Base-by-base conservation (phyloP, 495 filamentous ascomycete species). In the Penicillium macrosclerotiorum region DNA sequence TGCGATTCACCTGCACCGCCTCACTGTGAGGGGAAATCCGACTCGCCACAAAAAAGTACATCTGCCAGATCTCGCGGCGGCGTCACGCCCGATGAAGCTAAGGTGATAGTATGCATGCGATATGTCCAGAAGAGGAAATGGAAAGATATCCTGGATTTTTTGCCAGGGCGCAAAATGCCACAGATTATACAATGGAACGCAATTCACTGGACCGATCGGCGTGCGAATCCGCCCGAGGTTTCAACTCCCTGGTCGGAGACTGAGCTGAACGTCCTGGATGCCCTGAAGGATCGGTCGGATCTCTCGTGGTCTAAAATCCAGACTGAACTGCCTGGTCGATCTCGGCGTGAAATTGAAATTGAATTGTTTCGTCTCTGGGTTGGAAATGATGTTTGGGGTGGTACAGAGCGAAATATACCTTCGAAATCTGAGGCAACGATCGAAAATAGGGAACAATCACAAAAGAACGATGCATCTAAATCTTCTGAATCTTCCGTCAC, bases 311-410 rank as follows among this genome's bases (percentile, higher is more conserved):
- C 41, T 50, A 44, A 43, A 17, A 63, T 74, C 12, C 59, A 54
- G 25, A 36, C 42, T 13, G 45, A 52, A 17, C 42, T 74, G 8
- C 64, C 62, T 8, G 47, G 52, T 31, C 63, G 71, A 11, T 54
- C 65, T 13, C 51, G 51, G 24, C 36, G 55, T 14, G 71, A 71
- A 37, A 55, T 71, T 31, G 69, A 74, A 37, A 65, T 63, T 44
- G 61, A 74, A 33, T 38, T 73, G 46, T 44, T 74, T 36, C 60
- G 59, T 45, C 47, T 61, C 13, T 74, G 65, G 63, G 66, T 57
- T 35, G 64, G 55, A 8, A 47, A 59, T 45, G 51, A 54, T 3
- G 41, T 51, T 13, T 59, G 55, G 55, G 17, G 17, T 20, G 30
- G 26, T 18, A 26, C 37, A 14, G 19, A 38, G n/a, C 25, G 22